These are phyloP conservation scores for Trichodelitschia bisporula DNA, from an alignment of 495 filamentous ascomycete species.

Conservation along the genomic window DNA sequence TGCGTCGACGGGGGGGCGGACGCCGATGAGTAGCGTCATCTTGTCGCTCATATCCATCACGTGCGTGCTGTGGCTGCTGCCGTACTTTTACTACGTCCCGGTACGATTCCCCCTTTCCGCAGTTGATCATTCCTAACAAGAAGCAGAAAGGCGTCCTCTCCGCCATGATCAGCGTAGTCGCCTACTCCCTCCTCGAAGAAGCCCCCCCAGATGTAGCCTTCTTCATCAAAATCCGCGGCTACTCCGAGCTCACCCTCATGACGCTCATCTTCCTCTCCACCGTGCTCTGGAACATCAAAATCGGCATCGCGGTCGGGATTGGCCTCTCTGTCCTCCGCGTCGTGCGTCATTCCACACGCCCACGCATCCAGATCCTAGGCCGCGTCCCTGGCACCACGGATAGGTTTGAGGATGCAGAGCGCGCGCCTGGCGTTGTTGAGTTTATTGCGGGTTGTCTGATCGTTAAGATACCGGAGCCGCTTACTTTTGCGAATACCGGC, in stretches of 20 bases:
- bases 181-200: conserved; percentile 86
- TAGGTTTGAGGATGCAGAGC: conserved; percentile 77
- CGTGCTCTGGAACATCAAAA: conserved; percentile 43
- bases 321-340: conserved; percentile 72
- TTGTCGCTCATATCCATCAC: conserved; percentile 60
- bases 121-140: conserved; percentile 8
- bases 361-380: conserved; percentile 91
- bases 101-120: conserved; percentile 22
- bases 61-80: conserved; percentile 56
- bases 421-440: conserved; percentile 35
- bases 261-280: conserved; percentile 67
- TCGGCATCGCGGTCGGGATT: conserved; percentile 70
- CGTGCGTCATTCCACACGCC: conserved; percentile 68
- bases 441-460: conserved; percentile 81
- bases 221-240: conserved; percentile 68
- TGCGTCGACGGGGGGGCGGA: conserved; percentile 67
- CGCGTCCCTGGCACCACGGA: conserved; percentile 52
- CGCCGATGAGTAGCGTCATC: conserved; percentile 75
- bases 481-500: conserved; percentile 94
- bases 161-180: conserved; percentile 87
- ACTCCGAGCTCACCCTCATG: conserved; percentile 70
- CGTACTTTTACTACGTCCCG: conserved; percentile 85
- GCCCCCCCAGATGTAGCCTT: conserved; percentile 76
- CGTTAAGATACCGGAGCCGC: conserved; percentile 87
- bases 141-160: conserved; percentile 72